Conservation (phyloP, 2,329 filamentous ascomycete genomes). For the Sporothrix inflata region DNA sequence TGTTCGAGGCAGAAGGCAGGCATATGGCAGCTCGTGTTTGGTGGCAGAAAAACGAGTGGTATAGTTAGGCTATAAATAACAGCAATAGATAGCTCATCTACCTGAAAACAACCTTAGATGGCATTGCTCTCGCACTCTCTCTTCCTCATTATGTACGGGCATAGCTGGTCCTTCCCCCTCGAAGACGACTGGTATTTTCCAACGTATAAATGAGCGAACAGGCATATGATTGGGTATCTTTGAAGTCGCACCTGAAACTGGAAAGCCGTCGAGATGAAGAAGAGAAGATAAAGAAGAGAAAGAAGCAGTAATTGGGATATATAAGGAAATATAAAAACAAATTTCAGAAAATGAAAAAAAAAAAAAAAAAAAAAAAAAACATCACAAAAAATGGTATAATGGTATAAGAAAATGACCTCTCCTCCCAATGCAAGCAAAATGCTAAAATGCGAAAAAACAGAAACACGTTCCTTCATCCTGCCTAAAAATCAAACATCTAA, state of each 20-base stretch:
- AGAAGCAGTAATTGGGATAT: slow-evolving; percentile 28
- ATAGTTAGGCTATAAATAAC: not conserved
- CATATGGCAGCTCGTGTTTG: not conserved
- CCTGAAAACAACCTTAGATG: not conserved
- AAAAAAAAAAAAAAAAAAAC: slow-evolving; percentile 20
- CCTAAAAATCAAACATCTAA: not conserved
- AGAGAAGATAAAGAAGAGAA: slow-evolving; percentile 23
- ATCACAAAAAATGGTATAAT: slow-evolving; percentile 20
- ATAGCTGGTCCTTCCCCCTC: no score
- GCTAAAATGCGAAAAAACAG: not conserved
- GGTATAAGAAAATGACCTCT: slow-evolving; percentile 22
- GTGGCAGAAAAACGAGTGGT: not conserved
- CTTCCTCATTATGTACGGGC: no score
- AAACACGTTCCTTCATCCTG: not conserved
- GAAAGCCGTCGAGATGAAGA: not conserved
- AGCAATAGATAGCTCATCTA: not conserved
- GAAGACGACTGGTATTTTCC: not conserved
- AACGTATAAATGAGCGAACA: not conserved
- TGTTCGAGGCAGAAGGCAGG: not conserved
- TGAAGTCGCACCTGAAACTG: slow-evolving; percentile 11
- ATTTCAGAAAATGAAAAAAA: slow-evolving; percentile 24
- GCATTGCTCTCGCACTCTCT: not conserved
- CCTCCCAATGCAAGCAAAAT: slow-evolving; percentile 24
- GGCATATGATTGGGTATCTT: slow-evolving; percentile 26
- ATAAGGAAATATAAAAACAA: slow-evolving; percentile 29